Evolutionary conservation across 495 filamentous ascomycete genomes (phyloP), one percentile per base, ranked within the genome.

Genomic region (Evernia prunastri): DNA sequence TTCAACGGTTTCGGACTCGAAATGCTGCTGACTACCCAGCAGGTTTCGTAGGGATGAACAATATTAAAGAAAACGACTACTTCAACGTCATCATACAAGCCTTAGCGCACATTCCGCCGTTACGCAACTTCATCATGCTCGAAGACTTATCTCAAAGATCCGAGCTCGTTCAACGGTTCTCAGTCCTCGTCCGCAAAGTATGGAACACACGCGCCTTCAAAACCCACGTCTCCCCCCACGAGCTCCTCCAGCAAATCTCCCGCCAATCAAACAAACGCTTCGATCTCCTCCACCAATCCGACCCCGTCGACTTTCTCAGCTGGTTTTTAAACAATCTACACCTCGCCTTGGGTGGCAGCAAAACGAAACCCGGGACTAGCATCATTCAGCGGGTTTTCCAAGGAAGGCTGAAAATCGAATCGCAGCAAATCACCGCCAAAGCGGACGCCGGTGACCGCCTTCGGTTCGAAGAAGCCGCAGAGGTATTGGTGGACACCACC

Each of bases 1-100:
- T 29, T 18, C 17, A 29, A 27, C 49, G 27, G 5, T 53, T 6
- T 42, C 20, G 25, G 58, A 66, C 40, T 27, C 23, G 1, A 29
- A 51, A 1, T 9, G 9, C 31, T 60, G 23, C 57, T 60, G 36
- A 59, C 45, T 20, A 56, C 56, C 49, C 45, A 33, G 20, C 72
- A 79, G 87, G 94, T 6, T 99, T 96, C 72, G 92, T 99, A 66
- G 94, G 94, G 65, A 91, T 99, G 87, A 97, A 99, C 79, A 97
- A 99, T 74, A 97, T 99, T 80, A 99, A 99, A 74, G 91, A 90
- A 57, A 99, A 99, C 76, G 94, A 99, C 76, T 99, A 97, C 75
- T 81, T 97, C 68, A 99, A 99, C 71, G 93, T 96, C 10, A 85
- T 97, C 10, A 86, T 94, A n/a, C 95, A 99, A 70, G 86, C 94